Evolutionary conservation across 2,329 filamentous ascomycete genomes (phyloP).

Genomic region (Zymoseptoria crescenta): DNA sequence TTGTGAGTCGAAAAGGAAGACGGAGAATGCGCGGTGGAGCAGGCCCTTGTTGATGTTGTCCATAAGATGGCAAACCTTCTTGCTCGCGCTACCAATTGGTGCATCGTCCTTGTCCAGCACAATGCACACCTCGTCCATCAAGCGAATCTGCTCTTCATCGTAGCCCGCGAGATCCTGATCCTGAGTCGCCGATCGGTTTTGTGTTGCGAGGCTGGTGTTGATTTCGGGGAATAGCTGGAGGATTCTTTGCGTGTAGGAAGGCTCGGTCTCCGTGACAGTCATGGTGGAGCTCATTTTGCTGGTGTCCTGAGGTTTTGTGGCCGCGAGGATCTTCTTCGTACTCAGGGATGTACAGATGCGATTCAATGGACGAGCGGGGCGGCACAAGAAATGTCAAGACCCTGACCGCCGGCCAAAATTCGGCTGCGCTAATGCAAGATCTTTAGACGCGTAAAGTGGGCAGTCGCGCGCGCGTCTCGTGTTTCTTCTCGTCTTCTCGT

Average conservation of each 20-base stretch:
- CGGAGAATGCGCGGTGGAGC: conserved; percentile 93
- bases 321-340: background rate
- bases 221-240: conserved; percentile 81
- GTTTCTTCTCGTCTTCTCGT: conserved; percentile 1
- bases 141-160: conserved; percentile 91
- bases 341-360: no score
- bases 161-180: conserved; percentile 75
- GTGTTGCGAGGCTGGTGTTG: conserved; percentile 51
- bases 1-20: conserved; percentile 92
- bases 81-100: conserved; percentile 92
- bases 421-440: no score
- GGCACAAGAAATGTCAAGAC: no score
- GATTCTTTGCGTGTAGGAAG: conserved; percentile 73
- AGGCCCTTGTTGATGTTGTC: conserved; percentile 95
- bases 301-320: background rate
- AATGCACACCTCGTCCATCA: conserved; percentile 99
- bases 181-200: conserved; percentile 45
- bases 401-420: background rate
- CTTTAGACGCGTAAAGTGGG: conserved; percentile 2
- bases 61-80: conserved; percentile 98
- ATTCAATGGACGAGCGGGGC: no score
- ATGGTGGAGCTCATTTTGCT: conserved; percentile 26
- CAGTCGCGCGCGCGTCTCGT: conserved; percentile 6
- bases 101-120: conserved; percentile 86
- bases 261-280: conserved; percentile 24